Evolutionary conservation across 345 rosid genomes (phyloP).

Genomic region (Triadica sebifera): DNA sequence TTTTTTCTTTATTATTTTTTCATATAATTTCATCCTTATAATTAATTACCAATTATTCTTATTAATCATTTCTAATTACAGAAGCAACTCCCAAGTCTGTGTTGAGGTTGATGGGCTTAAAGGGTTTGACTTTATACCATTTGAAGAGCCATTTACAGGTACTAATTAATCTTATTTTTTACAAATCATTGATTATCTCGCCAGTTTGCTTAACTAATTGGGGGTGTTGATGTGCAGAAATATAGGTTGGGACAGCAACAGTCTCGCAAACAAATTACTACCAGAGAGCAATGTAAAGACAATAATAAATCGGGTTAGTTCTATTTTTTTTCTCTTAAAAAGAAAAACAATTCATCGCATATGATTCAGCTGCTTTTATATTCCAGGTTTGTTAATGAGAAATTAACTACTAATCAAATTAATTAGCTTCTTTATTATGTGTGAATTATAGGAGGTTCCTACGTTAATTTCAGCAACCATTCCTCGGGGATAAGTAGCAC

Average conservation of each 20-base stretch:
- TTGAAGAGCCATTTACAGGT: slow-evolving; percentile 97
- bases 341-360: too few species aligned
- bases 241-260: slow-evolving; percentile 77
- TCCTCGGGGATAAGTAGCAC: slow-evolving; percentile 29
- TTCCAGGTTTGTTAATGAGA: too few species aligned
- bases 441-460: slow-evolving; percentile 50
- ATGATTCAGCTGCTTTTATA: too few species aligned
- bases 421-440: neutral
- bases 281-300: slow-evolving; percentile 41
- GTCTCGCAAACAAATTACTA: slow-evolving; percentile 38
- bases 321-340: neutral
- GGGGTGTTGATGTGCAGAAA: slow-evolving; percentile 46
- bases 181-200: too few species aligned
- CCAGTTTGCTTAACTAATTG: too few species aligned
- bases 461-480: slow-evolving; percentile 38
- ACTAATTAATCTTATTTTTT: neutral
- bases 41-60: neutral
- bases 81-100: slow-evolving; percentile 96
- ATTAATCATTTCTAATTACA: slow-evolving; percentile 9
- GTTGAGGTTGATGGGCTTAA: slow-evolving; percentile 77
- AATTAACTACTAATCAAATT: too few species aligned
- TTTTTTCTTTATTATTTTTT: neutral
- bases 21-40: neutral
- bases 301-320: slow-evolving; percentile 36
- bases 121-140: slow-evolving; percentile 91